These are phyloP conservation scores for Saprolegnia parasitica DNA, from an alignment of 352 stramenopile genomes.

Conservation along the genomic window DNA sequence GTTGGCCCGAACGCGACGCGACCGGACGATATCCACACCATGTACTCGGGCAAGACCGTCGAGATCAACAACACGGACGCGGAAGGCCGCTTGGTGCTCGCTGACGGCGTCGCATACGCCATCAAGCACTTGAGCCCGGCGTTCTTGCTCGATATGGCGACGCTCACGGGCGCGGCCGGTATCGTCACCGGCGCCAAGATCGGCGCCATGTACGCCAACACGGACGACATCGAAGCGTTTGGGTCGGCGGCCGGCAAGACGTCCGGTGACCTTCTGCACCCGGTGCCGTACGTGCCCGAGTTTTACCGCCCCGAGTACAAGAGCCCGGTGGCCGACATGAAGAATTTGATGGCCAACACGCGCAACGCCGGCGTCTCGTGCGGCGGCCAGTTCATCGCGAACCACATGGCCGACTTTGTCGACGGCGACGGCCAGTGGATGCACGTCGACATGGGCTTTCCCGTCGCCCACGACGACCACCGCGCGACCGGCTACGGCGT, in stretches of 20 bases:
- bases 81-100: conserved; percentile 78
- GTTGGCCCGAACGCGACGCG: conserved; percentile 61
- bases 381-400: conserved; percentile 84
- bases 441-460: conserved; percentile 87
- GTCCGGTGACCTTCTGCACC: conserved; percentile 75
- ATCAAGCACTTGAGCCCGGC: conserved; percentile 56
- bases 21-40: conserved; percentile 77
- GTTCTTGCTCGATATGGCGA: conserved; percentile 86
- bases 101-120: conserved; percentile 77
- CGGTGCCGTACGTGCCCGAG: conserved; percentile 78
- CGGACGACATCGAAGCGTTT: conserved; percentile 53
- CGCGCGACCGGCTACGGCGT: conserved; percentile 84
- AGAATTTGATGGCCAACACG: conserved; percentile 81
- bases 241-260: conserved; percentile 45
- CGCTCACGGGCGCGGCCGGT: conserved; percentile 79
- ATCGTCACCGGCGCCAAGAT: conserved; percentile 77
- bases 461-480: conserved; percentile 34
- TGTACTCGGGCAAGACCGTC: conserved; percentile 82
- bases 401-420: conserved; percentile 51
- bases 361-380: conserved; percentile 71
- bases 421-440: conserved; percentile 60
- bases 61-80: conserved; percentile 91
- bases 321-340: conserved; percentile 81
- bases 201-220: conserved; percentile 69
- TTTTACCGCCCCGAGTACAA: conserved; percentile 75